Base-by-base conservation (phyloP, 208 protist species). In the Leishmania lainsoni region DNA sequence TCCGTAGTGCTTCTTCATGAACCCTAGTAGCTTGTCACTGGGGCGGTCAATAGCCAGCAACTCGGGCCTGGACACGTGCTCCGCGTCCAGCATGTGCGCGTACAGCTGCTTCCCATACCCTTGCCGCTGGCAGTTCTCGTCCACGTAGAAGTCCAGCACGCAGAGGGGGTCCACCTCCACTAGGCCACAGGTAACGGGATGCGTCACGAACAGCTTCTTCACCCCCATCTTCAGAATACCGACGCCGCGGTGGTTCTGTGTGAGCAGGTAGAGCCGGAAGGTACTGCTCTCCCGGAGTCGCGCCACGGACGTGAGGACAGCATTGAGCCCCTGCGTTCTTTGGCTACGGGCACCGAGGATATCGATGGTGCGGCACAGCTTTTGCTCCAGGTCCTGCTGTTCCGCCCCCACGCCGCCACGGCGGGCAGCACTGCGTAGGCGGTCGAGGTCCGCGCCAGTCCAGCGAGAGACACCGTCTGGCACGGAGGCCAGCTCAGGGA, bases 101-200 rank as follows among this genome's bases (percentile, higher is more conserved):
- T 97, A 98, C 20, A 99, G 85, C 49, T 70, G 17, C 61, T 89
- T 83, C 59, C 97, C 97, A 84, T 92, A 91, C 14, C 97, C 97
- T 29, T 85, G 75, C 5, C 97, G 90, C 87, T 99, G 98, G 32
- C 54, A 87, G 22, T 26, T 72, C 73, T 98, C 95, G 58, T 95
- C 89, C 16, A 99, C 96, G 79, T 97, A 99, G 82, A 99, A 98
- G 81, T 99, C 98, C 39, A 99, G 87, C 70, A 98, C 94, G 75
- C 95, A 98, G 22, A 98, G 80, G 3, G 96, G 97, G 48, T 94
- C 87, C 17, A 98, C 96, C 85, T 99, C 96, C n/a, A 96, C 90
- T 68, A 96, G 58, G 2, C 49, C 35, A 0, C 59, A 51, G n/a
- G 85, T 89, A 22, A 63, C 52, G 2, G 90, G 91, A 76, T 93